Evolutionary conservation across 2,329 filamentous ascomycete species (phyloP), one percentile per base, ranked within the genome.

Genomic region (Pestalotiopsis sp.): DNA sequence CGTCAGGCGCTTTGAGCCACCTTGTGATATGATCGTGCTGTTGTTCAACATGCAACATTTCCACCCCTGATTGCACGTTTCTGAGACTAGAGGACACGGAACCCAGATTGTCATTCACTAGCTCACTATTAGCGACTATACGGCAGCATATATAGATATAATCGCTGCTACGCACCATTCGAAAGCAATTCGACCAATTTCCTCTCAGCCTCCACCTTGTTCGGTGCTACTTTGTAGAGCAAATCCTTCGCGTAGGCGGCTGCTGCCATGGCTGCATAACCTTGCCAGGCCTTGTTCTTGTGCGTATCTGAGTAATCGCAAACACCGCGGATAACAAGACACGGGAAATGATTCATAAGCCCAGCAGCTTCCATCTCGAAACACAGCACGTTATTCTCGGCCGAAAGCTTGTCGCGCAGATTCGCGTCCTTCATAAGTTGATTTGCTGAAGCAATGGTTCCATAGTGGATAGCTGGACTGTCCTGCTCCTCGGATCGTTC

Each of bases 361-460:
- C 25, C 25, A 27, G 2, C 25, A 27, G 25, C 25, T 27, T 27
- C 25, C 76, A 76, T 80, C 66, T 80, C 79, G 63, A 80, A 80
- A 64, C 76, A 78, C 6, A 67, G 27, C 4, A 45, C 57, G 57
- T 62, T 31, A 3, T 14, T 4, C n/a, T 67, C 36, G 12, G 20
- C 20, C 20, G 72, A 58, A 4, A 79, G 65, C 27, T 59, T 67
- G 67, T 81, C 77, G 1, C 80, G 71, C 4, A 70, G 6, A 1
- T 12, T 1, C 0, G 73, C 76, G 61, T 79, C 62, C 31, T 77
- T 76, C 69, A 81, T 77, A 14, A 80, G 1, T n/a, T 69, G 68
- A 61, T 80, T 78, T 0, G 57, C 77, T 0, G 76, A 80, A 0
- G 77, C 80, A 66, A 82, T 80, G 0, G 77, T 41, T 0, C 81